phyloP scores from a whole-genome alignment of 306 rosid genomes.

The Lathyrus aphaca region DNA sequence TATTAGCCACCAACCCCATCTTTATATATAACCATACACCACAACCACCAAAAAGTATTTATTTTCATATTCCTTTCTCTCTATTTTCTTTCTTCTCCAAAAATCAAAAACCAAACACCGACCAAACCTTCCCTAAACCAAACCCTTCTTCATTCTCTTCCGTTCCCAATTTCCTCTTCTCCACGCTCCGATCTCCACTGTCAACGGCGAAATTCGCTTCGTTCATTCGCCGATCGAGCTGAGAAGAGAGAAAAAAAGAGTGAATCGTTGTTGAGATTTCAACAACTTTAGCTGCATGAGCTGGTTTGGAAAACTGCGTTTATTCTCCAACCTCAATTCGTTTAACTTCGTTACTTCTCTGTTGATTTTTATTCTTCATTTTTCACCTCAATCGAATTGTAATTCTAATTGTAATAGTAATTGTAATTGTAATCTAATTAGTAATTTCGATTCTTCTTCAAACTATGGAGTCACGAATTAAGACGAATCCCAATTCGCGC shows the following conservation, averaged over 20 bases:
- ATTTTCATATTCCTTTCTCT: not conserved
- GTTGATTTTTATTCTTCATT: slow-evolving; percentile 81
- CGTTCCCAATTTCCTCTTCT: slow-evolving; percentile 7
- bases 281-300: slow-evolving; percentile 79
- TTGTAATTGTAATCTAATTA: slow-evolving; percentile 18
- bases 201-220: not conserved
- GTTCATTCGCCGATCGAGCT: slow-evolving; percentile 23
- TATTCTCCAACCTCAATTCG: slow-evolving; percentile 68
- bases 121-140: slow-evolving; percentile 3
- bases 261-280: not conserved
- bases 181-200: not conserved
- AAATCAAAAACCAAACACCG: not conserved
- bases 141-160: not conserved
- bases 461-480: slow-evolving; percentile 72
- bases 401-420: slow-evolving; percentile 20
- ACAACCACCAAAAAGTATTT: not conserved
- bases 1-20: not conserved
- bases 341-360: slow-evolving; percentile 76
- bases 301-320: slow-evolving; percentile 91
- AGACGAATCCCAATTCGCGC: slow-evolving; percentile 73
- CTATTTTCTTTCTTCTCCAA: not conserved
- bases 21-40: not conserved
- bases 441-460: slow-evolving; percentile 35
- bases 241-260: not conserved
- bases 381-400: slow-evolving; percentile 62